Base-by-base conservation (phyloP, 139 green algal species). In the Pseudopediastrum boryanum region DNA sequence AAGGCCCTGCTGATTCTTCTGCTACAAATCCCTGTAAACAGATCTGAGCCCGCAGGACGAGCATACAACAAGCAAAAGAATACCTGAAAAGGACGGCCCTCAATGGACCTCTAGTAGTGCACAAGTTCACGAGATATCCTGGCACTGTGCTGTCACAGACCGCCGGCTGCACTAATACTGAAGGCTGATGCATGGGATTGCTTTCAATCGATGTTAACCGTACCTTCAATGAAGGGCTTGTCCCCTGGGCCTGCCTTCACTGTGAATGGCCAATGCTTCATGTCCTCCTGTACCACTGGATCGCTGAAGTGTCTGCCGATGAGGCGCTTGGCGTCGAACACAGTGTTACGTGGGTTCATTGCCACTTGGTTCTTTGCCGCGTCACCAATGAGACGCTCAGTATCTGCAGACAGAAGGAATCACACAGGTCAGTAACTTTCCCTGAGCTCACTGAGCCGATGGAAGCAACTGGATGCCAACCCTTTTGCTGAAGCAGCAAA, bases 281-380 rank as follows among this genome's bases (percentile, higher is more conserved):
- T 92, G 82, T 99, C 96, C 13, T 83, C 71, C 90, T 99, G 93
- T 8, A 99, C 88, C 25, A 83, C 77, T 9, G 92, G 59, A 72
- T 98, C 95, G 36, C 66, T 75, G 84, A 91, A 94, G 75, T 97
- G 95, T 72, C 95, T 90, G 25, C 96, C 96, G 65, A 99, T 99
- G 0, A 99, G 84, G 48, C 96, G 91, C 93, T 99, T 99, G 77
- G 96, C 96, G 75, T 99, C 96, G 66, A 98, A 99, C 13, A 99
- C 94, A 29, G 67, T 81, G 68, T 82, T 77, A 16, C 31, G 35
- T 7, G 66, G 67, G 65, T 82, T 82, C 76, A 82, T 78, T n/a
- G 66, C 76, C 10, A 96, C 95, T 91, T 99, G 96, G 88, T 98
- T 98, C 92, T 98, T 98, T 10, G 96, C 94, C 39, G 93, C 93